Percentiles rank a stretch among this genome's conserved stretches.
These are phyloP conservation scores for Rhodotorula sp. DNA, from an alignment of 1,284 basidiomycete genomes.

Conservation along the genomic window DNA sequence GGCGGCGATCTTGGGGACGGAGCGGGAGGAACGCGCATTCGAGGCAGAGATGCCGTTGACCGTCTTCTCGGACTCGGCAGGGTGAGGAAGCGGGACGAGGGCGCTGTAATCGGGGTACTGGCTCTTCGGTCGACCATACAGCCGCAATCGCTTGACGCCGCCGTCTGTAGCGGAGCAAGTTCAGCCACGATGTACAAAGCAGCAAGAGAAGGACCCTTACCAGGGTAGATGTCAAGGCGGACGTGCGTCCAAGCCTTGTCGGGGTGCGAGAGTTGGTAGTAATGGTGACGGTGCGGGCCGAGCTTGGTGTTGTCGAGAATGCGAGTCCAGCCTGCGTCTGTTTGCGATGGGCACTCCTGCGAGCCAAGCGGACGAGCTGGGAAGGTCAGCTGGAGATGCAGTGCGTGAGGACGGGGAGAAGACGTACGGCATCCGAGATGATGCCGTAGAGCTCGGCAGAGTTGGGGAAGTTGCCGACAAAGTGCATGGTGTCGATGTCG, in stretches of 20 bases:
- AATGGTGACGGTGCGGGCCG: constrained; percentile 86
- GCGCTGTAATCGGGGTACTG: constrained; percentile 34
- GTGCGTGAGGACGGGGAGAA: constrained; percentile 5
- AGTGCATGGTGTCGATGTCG: constrained; percentile 92
- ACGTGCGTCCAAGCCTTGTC: constrained; percentile 74
- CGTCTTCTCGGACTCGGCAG: constrained; percentile 17
- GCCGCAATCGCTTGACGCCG: constrained; percentile 84
- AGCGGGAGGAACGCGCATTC: neutral
- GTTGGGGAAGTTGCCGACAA: constrained; percentile 94
- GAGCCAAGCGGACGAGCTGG: constrained; percentile 36
- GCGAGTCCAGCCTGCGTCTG: constrained; percentile 63
- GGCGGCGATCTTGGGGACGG: constrained; percentile 58
- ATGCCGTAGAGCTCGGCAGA: constrained; percentile 76
- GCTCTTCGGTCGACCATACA: constrained; percentile 65
- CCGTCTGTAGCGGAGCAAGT: constrained; percentile 62
- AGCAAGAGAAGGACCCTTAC: constrained; percentile 41
- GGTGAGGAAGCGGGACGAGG: constrained; percentile 25
- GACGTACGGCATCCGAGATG: constrained; percentile 54
- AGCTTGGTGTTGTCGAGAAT: constrained; percentile 76
- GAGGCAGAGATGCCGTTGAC: neutral
- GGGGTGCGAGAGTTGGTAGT: constrained; percentile 65
- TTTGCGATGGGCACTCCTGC: constrained; percentile 39
- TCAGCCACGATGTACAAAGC: neutral
- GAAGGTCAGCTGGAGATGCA: neutral
- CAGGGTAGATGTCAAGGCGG: constrained; percentile 80